These are phyloP conservation scores for Cymbopogon flexuosus DNA, from an alignment of 202 grass and related monocot species.

Conservation along the genomic window DNA sequence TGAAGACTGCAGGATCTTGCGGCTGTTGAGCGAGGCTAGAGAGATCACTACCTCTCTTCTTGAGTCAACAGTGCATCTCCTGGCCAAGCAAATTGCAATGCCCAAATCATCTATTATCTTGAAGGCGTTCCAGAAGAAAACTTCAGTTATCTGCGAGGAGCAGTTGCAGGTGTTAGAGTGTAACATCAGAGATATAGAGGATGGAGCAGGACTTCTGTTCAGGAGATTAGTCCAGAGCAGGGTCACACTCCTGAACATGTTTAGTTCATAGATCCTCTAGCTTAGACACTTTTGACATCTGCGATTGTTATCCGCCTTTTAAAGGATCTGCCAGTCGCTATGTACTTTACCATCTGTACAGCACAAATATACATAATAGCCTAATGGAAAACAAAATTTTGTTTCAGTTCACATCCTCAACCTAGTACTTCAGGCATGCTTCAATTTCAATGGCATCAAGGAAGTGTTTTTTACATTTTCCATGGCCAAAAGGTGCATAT, in stretches of 20 bases:
- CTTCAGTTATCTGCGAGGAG: slow-evolving; percentile 30
- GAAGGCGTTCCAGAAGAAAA: slow-evolving; percentile 40
- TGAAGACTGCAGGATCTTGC: slow-evolving; percentile 15
- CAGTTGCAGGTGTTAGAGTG: slow-evolving; percentile 31
- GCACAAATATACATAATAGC: slow-evolving; percentile 25
- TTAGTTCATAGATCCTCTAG: slow-evolving; percentile 47
- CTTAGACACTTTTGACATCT: slow-evolving; percentile 17
- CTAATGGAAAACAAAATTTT: slow-evolving; percentile 37
- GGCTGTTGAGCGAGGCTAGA: slow-evolving; percentile 46
- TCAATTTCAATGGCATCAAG: not conserved
- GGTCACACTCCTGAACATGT: slow-evolving; percentile 60
- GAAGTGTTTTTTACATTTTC: not conserved
- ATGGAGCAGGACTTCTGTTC: slow-evolving; percentile 47
- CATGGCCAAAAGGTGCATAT: not conserved
- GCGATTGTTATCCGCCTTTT: slow-evolving; percentile 36
- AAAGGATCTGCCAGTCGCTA: slow-evolving; percentile 21
- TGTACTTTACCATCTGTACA: slow-evolving; percentile 9
- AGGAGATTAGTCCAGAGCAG: slow-evolving; percentile 64
- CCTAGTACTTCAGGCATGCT: not conserved
- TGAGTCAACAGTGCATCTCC: slow-evolving; percentile 33
- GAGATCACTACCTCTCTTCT: slow-evolving; percentile 49
- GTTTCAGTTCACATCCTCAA: not conserved
- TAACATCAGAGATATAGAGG: slow-evolving; percentile 47
- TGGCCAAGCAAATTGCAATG: slow-evolving; percentile 18
- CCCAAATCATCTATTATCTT: slow-evolving; percentile 47